Evolutionary conservation across 371 early-diverging fungal species (phyloP), one percentile per base, ranked within the genome.

Genomic region (Mortierella sp.): DNA sequence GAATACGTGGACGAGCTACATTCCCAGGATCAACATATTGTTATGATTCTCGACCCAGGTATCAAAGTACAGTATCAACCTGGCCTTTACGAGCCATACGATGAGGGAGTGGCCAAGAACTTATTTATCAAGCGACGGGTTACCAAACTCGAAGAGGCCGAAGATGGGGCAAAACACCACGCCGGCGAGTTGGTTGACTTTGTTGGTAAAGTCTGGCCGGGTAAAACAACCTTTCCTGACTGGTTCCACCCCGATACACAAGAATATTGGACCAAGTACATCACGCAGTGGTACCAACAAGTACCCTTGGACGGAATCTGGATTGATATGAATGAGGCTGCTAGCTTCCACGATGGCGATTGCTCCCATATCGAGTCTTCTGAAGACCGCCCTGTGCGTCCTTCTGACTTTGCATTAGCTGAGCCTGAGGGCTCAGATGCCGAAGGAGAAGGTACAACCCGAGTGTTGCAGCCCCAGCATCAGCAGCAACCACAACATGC

Each of bases 131-230:
- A 90, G 52, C n/a, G 75, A 35, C 47, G 47, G 1, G 54, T 74
- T n/a, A 65, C 52, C n/a, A 45, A 69, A 40, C 22, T 40, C 1
- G 75, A 69, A 24, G 66, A 54, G 32, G 3, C 62, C 3, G 61
- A 62, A 35, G 85, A 87, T 58, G 84, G 84, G 18, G 72, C 65
- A 83, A 83, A 59, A 68, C 66, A 57, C 83, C 72, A 30, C 57
- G 83, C 64, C 18, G 69, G 75, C 20, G 69, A 74, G 20, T 30
- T 69, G 10, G 62, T 66, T 28, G 70, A 69, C 26, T 75, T 75
- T 47, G 70, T 86, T 3, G 94, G 93, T 18, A 83, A 83, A 74
- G 91, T 91, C 57, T 93, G 94, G 94, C 93, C 92, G 0, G 93
- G 94, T 26, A 87, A 86, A 45, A 91, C 93, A 20, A 84, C 78